These are phyloP conservation scores for Fusarium siculi DNA, from an alignment of 2,329 filamentous ascomycete species.

Conservation along the genomic window DNA sequence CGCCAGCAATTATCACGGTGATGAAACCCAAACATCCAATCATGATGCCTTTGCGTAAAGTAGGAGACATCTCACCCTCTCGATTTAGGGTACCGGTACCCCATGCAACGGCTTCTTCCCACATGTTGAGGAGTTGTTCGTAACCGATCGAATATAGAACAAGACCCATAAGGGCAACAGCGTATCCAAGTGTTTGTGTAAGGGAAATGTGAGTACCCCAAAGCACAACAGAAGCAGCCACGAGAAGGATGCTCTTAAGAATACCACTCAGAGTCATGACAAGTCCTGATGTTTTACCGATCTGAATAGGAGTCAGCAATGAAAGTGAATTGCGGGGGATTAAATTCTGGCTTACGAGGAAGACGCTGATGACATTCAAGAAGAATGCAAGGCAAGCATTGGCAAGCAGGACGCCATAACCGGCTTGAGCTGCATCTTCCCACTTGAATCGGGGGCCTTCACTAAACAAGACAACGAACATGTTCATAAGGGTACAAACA, in stretches of 20 bases:
- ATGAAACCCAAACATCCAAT: constrained; percentile 41
- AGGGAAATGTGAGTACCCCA: constrained; percentile 78
- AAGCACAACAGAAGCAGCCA: constrained; percentile 79
- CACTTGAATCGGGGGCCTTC: constrained; percentile 75
- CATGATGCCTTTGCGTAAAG: constrained; percentile 37
- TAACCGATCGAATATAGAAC: constrained; percentile 60
- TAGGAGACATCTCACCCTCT: constrained; percentile 35
- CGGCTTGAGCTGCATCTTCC: constrained; percentile 72
- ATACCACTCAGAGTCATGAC: constrained; percentile 89
- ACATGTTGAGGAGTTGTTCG: constrained; percentile 47
- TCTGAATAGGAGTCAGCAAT: constrained; percentile 61
- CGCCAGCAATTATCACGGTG: constrained; percentile 43
- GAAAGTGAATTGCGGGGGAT: background rate
- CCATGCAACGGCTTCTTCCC: constrained; percentile 40
- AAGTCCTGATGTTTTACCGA: constrained; percentile 87
- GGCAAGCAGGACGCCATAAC: constrained; percentile 71
- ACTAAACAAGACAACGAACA: constrained; percentile 73
- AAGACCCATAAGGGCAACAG: constrained; percentile 69
- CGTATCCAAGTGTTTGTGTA: constrained; percentile 82
- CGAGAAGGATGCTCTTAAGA: constrained; percentile 87
- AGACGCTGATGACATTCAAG: constrained; percentile 86
- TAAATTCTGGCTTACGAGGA: constrained; percentile 70
- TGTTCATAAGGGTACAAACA: constrained; percentile 84
- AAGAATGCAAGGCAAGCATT: constrained; percentile 85
- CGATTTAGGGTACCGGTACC: constrained; percentile 35